phyloP scores from a whole-genome alignment of 805 yeast genomes.

The Ogataea sp. region DNA sequence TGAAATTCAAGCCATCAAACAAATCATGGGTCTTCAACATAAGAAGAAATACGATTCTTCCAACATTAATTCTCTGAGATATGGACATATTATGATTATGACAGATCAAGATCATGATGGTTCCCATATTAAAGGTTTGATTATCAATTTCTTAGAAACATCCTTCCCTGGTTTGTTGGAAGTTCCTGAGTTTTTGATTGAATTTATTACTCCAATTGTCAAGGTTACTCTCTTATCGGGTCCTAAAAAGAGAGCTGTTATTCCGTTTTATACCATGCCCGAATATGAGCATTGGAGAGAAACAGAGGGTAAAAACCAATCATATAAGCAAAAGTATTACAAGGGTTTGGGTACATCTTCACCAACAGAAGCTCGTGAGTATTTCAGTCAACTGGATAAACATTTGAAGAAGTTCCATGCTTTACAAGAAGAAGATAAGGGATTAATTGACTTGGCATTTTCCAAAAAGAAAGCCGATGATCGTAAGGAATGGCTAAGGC shows the following conservation, averaged over 20 bases:
- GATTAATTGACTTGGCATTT: conserved; percentile 82
- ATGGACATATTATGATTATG: conserved; percentile 98
- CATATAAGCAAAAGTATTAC: conserved; percentile 92
- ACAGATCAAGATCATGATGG: conserved; percentile 99
- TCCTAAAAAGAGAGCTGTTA: conserved; percentile 37
- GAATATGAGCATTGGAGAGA: conserved; percentile 94
- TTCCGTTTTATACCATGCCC: conserved; percentile 90
- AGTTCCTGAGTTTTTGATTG: conserved; percentile 86
- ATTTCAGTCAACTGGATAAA: conserved; percentile 74
- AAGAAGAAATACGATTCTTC: conserved; percentile 62
- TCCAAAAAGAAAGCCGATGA: conserved; percentile 94
- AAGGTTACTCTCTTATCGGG: conserved; percentile 75
- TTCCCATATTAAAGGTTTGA: conserved; percentile 91
- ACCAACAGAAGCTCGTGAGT: conserved; percentile 75
- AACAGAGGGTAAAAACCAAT: conserved; percentile 59
- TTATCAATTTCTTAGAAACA: conserved; percentile 86
- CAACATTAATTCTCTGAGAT: conserved; percentile 67
- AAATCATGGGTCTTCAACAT: conserved; percentile 93
- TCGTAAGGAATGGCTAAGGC: conserved; percentile 93
- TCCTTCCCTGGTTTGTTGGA: conserved; percentile 90
- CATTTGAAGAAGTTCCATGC: conserved; percentile 84
- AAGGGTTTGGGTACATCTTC: conserved; percentile 98
- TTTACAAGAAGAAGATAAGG: conserved; percentile 69
- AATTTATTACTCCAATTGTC: conserved; percentile 94
- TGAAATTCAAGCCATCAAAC: conserved; percentile 91